Percentiles rank a stretch among this genome's conserved stretches.
Conservation (phyloP, 163 green algal species). For the Scenedesmus sp. region DNA sequence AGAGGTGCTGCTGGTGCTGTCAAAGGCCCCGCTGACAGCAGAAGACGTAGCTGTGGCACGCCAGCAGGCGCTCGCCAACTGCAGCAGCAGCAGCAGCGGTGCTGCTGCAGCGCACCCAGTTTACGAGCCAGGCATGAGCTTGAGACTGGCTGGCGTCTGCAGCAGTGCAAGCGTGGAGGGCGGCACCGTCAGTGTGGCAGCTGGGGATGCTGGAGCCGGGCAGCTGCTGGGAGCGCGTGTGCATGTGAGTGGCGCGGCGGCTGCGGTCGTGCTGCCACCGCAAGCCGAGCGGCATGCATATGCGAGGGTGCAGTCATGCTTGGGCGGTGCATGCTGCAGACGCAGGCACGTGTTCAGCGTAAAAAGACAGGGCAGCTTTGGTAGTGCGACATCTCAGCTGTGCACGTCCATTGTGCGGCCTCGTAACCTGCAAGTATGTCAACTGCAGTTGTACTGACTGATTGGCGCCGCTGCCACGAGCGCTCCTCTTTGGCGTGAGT, state of each 20-base stretch:
- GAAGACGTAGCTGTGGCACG: not conserved
- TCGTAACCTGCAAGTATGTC: not conserved
- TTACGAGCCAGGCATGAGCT: not conserved
- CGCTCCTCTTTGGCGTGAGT: not conserved
- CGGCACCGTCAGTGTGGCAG: not conserved
- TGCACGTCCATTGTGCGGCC: not conserved
- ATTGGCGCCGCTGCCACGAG: not conserved
- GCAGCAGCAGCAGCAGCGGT: not conserved
- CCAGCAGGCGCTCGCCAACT: not conserved
- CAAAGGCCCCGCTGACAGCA: not conserved
- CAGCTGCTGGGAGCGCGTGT: not conserved
- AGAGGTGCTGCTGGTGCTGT: slow-evolving; percentile 5
- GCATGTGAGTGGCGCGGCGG: not conserved
- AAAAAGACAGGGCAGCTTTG: not conserved
- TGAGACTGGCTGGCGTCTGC: not conserved
- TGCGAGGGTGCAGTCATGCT: not conserved
- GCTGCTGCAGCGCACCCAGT: not conserved
- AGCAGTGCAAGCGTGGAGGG: not conserved
- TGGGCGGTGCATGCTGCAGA: not conserved
- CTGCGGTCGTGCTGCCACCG: too few species aligned
- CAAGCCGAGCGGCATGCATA: too few species aligned
- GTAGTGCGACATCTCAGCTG: not conserved
- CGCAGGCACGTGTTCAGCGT: not conserved
- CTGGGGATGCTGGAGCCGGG: not conserved
- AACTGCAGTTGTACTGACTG: not conserved